These are phyloP conservation scores for Blastocystis sp. DNA, from an alignment of 352 stramenopile genomes.

Conservation along the genomic window DNA sequence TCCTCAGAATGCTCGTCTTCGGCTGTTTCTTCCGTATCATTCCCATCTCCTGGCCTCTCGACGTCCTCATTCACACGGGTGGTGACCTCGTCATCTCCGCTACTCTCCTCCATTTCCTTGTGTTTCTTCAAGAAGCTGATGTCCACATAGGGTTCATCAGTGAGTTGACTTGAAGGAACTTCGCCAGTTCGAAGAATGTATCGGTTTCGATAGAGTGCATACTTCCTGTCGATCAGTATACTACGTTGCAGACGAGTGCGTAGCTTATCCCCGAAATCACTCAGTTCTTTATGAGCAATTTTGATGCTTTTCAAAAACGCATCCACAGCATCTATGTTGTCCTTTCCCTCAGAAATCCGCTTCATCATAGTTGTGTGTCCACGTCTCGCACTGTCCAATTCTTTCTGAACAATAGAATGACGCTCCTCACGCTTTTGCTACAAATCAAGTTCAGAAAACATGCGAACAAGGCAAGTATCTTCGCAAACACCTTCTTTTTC, in stretches of 20 bases:
- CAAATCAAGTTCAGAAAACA: background rate
- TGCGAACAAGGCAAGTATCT: background rate
- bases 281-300: background rate
- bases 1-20: background rate
- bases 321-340: background rate
- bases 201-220: conserved; percentile 13
- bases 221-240: conserved; percentile 23
- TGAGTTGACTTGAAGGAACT: background rate
- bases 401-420: background rate
- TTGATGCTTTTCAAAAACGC: background rate
- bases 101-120: background rate
- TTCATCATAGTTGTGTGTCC: background rate
- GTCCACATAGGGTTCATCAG: conserved; percentile 16
- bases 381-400: background rate
- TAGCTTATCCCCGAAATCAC: background rate
- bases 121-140: conserved; percentile 12
- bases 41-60: background rate
- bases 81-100: background rate
- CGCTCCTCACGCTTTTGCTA: background rate
- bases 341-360: background rate
- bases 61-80: background rate
- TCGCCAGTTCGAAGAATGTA: conserved; percentile 42
- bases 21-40: background rate
- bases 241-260: background rate
- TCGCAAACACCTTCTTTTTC: conserved; percentile 43